Evolutionary conservation across 129 eudicot species (phyloP).

Genomic region (Flaveria brownii): DNA sequence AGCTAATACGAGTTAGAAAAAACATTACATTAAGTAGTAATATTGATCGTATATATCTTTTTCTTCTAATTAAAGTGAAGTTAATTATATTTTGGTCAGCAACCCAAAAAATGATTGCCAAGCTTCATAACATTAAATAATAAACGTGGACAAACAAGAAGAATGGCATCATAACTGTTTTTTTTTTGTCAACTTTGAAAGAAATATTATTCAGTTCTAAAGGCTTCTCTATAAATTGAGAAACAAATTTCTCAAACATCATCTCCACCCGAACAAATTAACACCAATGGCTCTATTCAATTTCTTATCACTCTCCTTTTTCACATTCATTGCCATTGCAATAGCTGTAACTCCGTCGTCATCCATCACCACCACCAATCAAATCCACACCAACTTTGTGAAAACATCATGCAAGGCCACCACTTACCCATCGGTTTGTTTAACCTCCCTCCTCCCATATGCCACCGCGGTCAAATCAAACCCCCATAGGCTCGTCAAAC

Average conservation of each 20-base stretch:
- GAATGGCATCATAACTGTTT: background rate
- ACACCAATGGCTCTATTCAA: conserved; percentile 22
- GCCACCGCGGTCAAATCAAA: conserved; percentile 46
- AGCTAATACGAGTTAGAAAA: background rate
- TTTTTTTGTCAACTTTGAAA: background rate
- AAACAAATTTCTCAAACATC: background rate
- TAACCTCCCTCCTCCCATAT: conserved; percentile 50
- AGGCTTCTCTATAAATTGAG: background rate
- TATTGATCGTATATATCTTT: background rate
- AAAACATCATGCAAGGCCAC: conserved; percentile 50
- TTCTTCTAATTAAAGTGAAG: background rate
- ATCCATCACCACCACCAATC: conserved; percentile 13
- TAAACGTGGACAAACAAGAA: conserved; percentile 1
- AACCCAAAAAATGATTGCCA: background rate
- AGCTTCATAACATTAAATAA: background rate
- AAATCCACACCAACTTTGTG: conserved; percentile 40
- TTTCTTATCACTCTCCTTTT: conserved; percentile 3
- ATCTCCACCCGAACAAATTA: background rate
- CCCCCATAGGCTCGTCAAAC: conserved; percentile 39
- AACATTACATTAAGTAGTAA: too few species aligned
- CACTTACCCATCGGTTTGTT: conserved; percentile 57
- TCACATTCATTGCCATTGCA: conserved; percentile 16
- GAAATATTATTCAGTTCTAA: background rate
- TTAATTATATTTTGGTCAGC: background rate
- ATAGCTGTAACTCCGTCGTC: background rate